phyloP scores from a whole-genome alignment of 2,329 filamentous ascomycete genomes.

The Paraphaeosphaeria minitans region DNA sequence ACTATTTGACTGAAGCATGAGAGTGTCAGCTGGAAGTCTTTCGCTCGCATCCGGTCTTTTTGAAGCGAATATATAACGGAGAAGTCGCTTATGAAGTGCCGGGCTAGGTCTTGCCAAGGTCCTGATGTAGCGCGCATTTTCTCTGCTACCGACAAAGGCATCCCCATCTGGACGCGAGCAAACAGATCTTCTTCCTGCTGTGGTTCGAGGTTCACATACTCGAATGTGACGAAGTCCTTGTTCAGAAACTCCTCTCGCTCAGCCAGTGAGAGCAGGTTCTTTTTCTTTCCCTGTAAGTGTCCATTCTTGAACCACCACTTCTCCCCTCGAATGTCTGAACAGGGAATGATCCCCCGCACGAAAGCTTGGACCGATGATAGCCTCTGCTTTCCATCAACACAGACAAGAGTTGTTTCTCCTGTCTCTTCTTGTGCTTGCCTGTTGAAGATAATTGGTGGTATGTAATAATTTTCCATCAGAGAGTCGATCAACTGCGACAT shows the following conservation, averaged over 20 bases:
- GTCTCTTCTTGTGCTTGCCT: constrained; percentile 28
- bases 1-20: constrained; percentile 46
- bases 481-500: constrained; percentile 45
- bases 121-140: constrained; percentile 54
- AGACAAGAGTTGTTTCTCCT: constrained; percentile 40
- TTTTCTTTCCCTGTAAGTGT: constrained; percentile 14
- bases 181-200: constrained; percentile 57
- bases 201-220: constrained; percentile 47
- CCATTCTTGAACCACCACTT: constrained; percentile 48
- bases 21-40: constrained; percentile 43
- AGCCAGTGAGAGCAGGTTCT: constrained; percentile 43
- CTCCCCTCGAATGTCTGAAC: constrained; percentile 47
- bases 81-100: constrained; percentile 52
- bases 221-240: constrained; percentile 51
- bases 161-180: constrained; percentile 54
- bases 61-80: constrained; percentile 39
- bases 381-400: constrained; percentile 57
- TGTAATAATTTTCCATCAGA: constrained; percentile 49
- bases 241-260: constrained; percentile 46
- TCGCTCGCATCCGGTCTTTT: constrained; percentile 35
- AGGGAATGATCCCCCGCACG: constrained; percentile 52
- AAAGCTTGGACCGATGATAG: constrained; percentile 54
- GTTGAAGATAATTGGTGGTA: constrained; percentile 57
- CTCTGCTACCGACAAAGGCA: constrained; percentile 53
- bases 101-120: constrained; percentile 53